Base-by-base conservation (phyloP, 2,329 filamentous ascomycete genomes). In the Fusarium xylarioides region DNA sequence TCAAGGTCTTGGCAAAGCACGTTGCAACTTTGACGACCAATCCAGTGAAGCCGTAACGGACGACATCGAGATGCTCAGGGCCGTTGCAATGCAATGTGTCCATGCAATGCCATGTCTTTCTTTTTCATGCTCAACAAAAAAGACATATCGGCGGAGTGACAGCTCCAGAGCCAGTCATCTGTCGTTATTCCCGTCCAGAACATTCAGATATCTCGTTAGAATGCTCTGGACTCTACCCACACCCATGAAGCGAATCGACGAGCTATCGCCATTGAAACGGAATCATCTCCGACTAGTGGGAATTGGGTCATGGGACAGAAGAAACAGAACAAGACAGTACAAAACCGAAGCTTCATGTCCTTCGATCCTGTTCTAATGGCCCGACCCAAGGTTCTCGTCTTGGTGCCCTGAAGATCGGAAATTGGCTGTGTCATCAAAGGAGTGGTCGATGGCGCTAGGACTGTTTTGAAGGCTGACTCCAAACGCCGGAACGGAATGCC, bases 361-460 rank as follows among this genome's bases (percentile, higher is more conserved):
- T 49, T 42, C 44, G 49, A 61, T 59, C 54, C 50, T 46, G 44
- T 28, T 26, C 62, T 34, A 28, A 28, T 62, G 59, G 49, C 54
- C 14, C 42, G 34, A 47, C 58, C 49, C 49, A 61, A 62, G 66
- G 43, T 37, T 70, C 66, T 47, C 57, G 49, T 38, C 56, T 30
- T 50, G 21, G 30, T 66, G 61, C 35, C 55, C 53, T 68, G 46
- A 59, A 49, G 44, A 77, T 76, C 76, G 76, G 74, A 77, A 74
- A 78, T 77, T 77, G 63, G 65, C 64, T 70, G 61, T 68, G 76
- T 61, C 67, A 77, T 77, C 76, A 67, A 74, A 74, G 76, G 76
- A 77, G 71, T 71, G 60, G 43, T 62, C 62, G 71, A 77, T 61
- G 46, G 42, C 35, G 55, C 73, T 77, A 77, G 34, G 21, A 73